Base-by-base conservation (phyloP, 805 yeast species). In the Maudiozyma pseudohumilis region DNA sequence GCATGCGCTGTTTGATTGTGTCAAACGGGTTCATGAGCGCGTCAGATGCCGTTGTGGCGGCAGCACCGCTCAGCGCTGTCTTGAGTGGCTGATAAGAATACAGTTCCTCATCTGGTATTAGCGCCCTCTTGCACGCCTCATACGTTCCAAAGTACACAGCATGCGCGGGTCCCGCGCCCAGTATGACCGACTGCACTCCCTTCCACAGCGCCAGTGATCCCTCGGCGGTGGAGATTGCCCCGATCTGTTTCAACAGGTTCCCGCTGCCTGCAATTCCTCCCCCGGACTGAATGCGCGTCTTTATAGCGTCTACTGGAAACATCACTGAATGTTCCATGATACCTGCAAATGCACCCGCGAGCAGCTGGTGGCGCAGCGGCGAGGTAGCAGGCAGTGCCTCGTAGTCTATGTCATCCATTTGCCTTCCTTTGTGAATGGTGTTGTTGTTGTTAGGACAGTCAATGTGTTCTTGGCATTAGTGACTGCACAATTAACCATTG, bases 341-440 rank as follows among this genome's bases (percentile, higher is more conserved):
- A 24, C 98, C 98, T 13, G 98, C 98, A 63, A 87, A 84, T 0
- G 97, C 97, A n/a, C 98, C 98, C 1, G 98, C 98, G n/a, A 75
- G 56, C 42, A 92, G 70, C 56, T 88, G 95, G 3, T 94, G 84
- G 9, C 76, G 56, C 37, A 92, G 63, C 2, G 96, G 77, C 10
- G 96, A 87, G 50, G 79, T 77, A 21, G 78, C 81, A 1, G 97
- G 97, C 27, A 92, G 69, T 6, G 96, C 75, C 62, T 92, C 98
- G 60, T 89, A 89, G 56, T 89, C 97, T 27, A 79, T 68, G 52
- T 79, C 87, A 24, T n/a, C n/a, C n/a, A n/a, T n/a, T n/a, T n/a
- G n/a, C n/a, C n/a, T n/a, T n/a, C n/a, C 6, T 7, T 16, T n/a
- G 6, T 8, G 13, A 26, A 12, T 26, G 13, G 13, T 26, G 12